Evolutionary conservation across 2,329 filamentous ascomycete genomes (phyloP).

Genomic region (Talaromyces piceae): DNA sequence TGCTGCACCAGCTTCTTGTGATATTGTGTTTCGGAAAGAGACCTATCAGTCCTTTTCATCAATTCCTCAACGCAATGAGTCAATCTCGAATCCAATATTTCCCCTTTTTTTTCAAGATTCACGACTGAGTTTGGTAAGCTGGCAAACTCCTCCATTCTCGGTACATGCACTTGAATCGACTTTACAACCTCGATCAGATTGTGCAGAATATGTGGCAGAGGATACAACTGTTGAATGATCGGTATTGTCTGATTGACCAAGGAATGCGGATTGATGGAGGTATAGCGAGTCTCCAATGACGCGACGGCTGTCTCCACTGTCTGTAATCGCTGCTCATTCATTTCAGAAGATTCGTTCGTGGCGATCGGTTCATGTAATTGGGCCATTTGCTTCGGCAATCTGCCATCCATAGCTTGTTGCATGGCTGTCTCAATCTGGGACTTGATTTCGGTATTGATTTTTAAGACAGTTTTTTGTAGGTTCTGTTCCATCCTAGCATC

Average conservation of each 20-base stretch:
- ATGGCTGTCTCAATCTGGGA: conserved; percentile 6
- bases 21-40: neutral
- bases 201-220: conserved; percentile 19
- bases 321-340: conserved; percentile 6
- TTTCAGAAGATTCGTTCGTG: neutral
- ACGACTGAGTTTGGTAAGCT: conserved; percentile 5
- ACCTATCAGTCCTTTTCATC: neutral
- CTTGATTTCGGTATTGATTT: conserved; percentile 5
- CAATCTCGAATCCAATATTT: neutral
- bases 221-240: conserved; percentile 30
- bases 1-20: neutral
- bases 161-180: conserved; percentile 13
- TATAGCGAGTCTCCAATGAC: conserved; percentile 43
- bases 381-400: neutral
- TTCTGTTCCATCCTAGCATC: conserved; percentile 6
- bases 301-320: conserved; percentile 20
- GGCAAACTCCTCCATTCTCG: conserved; percentile 7
- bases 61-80: neutral
- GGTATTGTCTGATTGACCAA: conserved; percentile 28
- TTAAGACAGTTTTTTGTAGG: conserved; percentile 2
- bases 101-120: neutral
- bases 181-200: conserved; percentile 17
- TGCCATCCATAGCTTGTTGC: neutral
- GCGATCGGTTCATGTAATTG: neutral
- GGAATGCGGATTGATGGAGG: conserved; percentile 39